phyloP scores from a whole-genome alignment of 2,329 filamentous ascomycete genomes.

The Tympanopsis confertula region DNA sequence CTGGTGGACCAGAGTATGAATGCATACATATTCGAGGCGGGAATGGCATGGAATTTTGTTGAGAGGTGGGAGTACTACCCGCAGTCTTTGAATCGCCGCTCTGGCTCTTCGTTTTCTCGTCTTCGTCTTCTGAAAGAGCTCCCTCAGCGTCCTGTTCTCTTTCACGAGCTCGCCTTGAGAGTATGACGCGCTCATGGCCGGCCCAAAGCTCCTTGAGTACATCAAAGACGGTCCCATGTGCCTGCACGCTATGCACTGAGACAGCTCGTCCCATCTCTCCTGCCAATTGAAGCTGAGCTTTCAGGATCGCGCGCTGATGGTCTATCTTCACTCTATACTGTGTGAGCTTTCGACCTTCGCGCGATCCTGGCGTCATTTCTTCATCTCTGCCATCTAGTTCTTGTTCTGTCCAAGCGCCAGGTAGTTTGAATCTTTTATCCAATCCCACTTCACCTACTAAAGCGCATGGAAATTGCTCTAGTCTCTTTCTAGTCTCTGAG shows the following conservation, averaged over 20 bases:
- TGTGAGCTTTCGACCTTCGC: constrained; percentile 44
- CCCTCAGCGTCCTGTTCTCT: background rate
- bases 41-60: background rate
- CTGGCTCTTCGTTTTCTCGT: background rate
- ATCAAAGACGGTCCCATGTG: constrained; percentile 46
- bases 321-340: constrained; percentile 41
- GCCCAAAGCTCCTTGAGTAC: constrained; percentile 42
- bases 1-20: background rate
- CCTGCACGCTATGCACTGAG: constrained; percentile 52
- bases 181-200: constrained; percentile 36
- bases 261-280: constrained; percentile 43
- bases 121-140: background rate
- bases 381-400: constrained; percentile 17
- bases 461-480: constrained; percentile 37
- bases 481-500: constrained; percentile 29
- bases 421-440: constrained; percentile 49
- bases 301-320: constrained; percentile 46
- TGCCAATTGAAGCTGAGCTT: constrained; percentile 43
- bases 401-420: constrained; percentile 30
- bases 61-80: no score
- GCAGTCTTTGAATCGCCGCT: no score
- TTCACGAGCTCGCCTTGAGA: constrained; percentile 31
- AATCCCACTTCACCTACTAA: constrained; percentile 52
- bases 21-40: constrained; percentile 1
- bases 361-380: constrained; percentile 41